Percentiles rank a stretch among this genome's conserved stretches.
phyloP scores from a whole-genome alignment of 352 stramenopile genomes.

The Phytophthora quininea region DNA sequence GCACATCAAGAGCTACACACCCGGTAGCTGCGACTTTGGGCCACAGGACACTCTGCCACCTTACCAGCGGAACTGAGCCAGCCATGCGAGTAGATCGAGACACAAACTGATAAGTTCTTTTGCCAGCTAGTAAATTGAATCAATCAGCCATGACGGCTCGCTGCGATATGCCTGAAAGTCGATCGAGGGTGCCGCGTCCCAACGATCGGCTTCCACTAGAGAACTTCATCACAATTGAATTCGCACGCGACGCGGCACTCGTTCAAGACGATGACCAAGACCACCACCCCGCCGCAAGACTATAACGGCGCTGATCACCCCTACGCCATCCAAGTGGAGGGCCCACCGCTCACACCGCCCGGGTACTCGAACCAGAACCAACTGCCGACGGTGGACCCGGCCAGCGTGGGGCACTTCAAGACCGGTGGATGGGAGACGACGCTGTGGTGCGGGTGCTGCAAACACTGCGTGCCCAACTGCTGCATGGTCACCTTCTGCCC shows the following conservation, averaged over 20 bases:
- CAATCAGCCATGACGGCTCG: not conserved
- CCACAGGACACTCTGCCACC: slow-evolving; percentile 7
- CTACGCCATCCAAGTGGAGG: slow-evolving; percentile 39
- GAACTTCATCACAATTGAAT: slow-evolving; percentile 14
- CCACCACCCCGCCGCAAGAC: slow-evolving; percentile 2
- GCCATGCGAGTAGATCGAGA: too few species aligned
- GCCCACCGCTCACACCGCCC: slow-evolving; percentile 12
- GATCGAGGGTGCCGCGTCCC: not conserved
- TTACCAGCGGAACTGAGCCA: not conserved
- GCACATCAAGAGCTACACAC: slow-evolving; percentile 45
- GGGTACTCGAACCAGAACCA: not conserved
- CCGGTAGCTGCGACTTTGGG: slow-evolving; percentile 16
- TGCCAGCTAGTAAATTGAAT: not conserved
- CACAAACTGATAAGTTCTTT: too few species aligned
- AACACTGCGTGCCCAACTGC: slow-evolving; percentile 51
- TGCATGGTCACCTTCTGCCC: slow-evolving; percentile 51
- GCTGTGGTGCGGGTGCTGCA: slow-evolving; percentile 45
- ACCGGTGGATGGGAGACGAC: slow-evolving; percentile 29
- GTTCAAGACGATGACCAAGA: slow-evolving; percentile 11
- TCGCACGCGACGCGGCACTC: not conserved
- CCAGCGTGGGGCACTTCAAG: slow-evolving; percentile 25
- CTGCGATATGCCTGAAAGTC: not conserved
- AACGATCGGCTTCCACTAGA: not conserved
- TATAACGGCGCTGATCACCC: slow-evolving; percentile 10
- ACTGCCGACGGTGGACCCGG: not conserved